Evolutionary conservation across 352 stramenopile genomes (phyloP), one percentile per base, ranked within the genome.

Genomic region (Pythium guiyangense): DNA sequence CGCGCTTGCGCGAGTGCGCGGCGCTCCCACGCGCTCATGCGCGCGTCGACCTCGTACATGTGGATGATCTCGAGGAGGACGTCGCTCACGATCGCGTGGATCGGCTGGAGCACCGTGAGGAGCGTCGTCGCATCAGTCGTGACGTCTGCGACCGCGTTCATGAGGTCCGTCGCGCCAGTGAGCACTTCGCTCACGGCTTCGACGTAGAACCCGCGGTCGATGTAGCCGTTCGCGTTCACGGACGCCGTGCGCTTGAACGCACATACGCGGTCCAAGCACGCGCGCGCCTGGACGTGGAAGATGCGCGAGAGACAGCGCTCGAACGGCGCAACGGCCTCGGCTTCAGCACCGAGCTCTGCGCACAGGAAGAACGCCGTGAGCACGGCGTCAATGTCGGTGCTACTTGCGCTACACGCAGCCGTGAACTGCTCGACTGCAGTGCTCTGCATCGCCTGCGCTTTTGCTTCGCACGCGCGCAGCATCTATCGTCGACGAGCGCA

Each of bases 161-260:
- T 87, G 48, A 90, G 75, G 54, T 90, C 82, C 1, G 80, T 90
- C 18, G 80, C 70, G 20, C 79, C 79, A 6, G 72, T 88, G 50
- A 92, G 64, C 20, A 92, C 64, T 66, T 89, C 79, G 49, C 72
- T 79, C 54, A 92, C 64, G 6, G 72, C 78, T 52, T 90, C 76
- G 14, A 90, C 79, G 54, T 92, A 92, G 52, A 90, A 88, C n/a
- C 71, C 70, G 57, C 82, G 82, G 52, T 92, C 82, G 55, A 92
- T 91, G 69, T 94, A 94, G 56, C 84, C 84, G 62, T 91, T 67
- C 56, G 83, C 75, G 53, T 92, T 94, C 3, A 84, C 78, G 22
- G 70, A 68, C 6, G 84, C 82, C 2, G 66, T 62, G 17, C 63
- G 67, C 66, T 91, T 91, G 56, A 66, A 73, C 27, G 56, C 53